Evolutionary conservation across 225 moss, liverwort and hornwort genomes (phyloP).

Genomic region (Thuidium tamariscinum): DNA sequence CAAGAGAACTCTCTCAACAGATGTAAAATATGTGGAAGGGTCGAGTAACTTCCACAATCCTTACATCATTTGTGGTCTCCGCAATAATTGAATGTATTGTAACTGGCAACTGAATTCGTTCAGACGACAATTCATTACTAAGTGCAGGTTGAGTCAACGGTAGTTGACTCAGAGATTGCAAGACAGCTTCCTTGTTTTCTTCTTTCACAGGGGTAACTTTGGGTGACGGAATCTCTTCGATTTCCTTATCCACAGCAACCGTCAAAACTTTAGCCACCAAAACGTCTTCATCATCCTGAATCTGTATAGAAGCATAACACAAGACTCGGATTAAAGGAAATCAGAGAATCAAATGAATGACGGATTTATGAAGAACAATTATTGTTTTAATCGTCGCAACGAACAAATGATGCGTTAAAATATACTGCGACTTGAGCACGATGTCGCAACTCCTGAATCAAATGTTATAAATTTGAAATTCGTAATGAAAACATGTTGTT

Average conservation of each 20-base stretch:
- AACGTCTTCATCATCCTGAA: constrained; percentile 56
- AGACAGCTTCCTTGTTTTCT: constrained; percentile 16
- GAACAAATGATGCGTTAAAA: background rate
- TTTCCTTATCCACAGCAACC: constrained; percentile 29
- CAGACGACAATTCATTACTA: constrained; percentile 25
- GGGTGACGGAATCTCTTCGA: constrained; percentile 19
- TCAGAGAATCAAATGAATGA: background rate
- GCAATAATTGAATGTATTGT: constrained; percentile 43
- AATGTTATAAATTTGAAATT: background rate
- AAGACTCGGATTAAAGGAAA: background rate
- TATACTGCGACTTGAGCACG: background rate
- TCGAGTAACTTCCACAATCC: background rate
- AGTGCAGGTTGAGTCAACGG: constrained; percentile 29
- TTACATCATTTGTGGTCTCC: constrained; percentile 50
- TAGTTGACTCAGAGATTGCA: constrained; percentile 7
- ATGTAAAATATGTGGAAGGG: background rate
- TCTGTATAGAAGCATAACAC: constrained; percentile 3
- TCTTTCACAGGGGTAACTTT: constrained; percentile 29
- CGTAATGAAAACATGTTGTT: background rate
- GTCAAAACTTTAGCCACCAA: constrained; percentile 17
- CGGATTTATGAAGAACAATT: background rate
- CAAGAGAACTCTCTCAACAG: background rate
- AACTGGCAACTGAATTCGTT: constrained; percentile 30
- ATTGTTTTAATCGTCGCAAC: too few relatives aligned
- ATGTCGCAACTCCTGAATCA: background rate